A percentile compares a stretch with the other conserved stretches of the same genome.
Evolutionary conservation across 2,329 filamentous ascomycete species (phyloP).

Genomic region (Sordariomycetes sp.): DNA sequence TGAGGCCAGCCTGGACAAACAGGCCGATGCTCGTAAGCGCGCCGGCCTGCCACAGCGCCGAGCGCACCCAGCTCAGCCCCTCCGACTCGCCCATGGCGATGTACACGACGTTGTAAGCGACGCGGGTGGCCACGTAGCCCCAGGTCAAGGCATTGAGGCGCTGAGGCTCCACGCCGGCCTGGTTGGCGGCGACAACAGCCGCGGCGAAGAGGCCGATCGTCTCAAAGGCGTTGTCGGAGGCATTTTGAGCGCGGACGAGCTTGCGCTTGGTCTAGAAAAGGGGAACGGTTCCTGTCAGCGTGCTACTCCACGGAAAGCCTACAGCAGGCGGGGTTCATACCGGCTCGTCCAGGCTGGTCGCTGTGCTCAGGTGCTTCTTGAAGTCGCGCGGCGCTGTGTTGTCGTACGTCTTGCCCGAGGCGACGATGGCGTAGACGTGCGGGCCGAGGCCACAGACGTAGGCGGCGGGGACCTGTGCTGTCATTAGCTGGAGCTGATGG

Average conservation of each 20-base stretch:
- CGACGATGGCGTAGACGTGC: constrained; percentile 19
- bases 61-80: constrained; percentile 23
- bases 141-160: constrained; percentile 29
- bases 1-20: constrained; percentile 30
- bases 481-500: neutral
- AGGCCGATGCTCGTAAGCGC: constrained; percentile 22
- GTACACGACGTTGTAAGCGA: constrained; percentile 32
- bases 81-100: constrained; percentile 31
- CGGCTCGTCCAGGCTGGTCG: constrained; percentile 18
- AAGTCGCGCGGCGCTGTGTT: constrained; percentile 26
- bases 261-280: constrained; percentile 32
- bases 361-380: constrained; percentile 18
- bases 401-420: constrained; percentile 25
- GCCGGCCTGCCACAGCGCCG: constrained; percentile 25
- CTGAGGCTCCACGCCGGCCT: constrained; percentile 24
- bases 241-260: constrained; percentile 42
- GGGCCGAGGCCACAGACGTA: constrained; percentile 24
- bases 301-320: neutral
- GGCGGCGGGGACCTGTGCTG: constrained; percentile 27
- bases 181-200: constrained; percentile 34
- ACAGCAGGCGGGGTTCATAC: constrained; percentile 9
- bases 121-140: constrained; percentile 28
- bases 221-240: constrained; percentile 33
- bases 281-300: neutral
- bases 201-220: constrained; percentile 32